Conservation (phyloP, 768 basidiomycete genomes). For the Hebeloma cylindrosporum region DNA sequence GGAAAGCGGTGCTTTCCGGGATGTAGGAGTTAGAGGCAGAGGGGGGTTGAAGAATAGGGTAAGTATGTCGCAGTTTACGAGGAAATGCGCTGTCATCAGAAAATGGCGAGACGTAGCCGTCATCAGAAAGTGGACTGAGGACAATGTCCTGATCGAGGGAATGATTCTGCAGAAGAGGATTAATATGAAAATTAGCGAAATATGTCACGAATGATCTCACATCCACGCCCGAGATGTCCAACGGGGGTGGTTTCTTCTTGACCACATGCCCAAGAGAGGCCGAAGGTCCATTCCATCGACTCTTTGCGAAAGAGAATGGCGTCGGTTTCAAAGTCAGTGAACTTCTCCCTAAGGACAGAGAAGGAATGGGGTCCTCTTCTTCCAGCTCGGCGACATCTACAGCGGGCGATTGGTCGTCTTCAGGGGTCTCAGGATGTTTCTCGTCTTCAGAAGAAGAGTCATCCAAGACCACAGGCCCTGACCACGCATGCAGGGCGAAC, state of each 20-base stretch:
- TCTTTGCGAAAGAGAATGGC: conserved; percentile 62
- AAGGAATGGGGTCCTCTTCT: conserved; percentile 22
- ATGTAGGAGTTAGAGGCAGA: conserved; percentile 20
- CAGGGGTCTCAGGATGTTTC: conserved; percentile 56
- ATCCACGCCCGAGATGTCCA: conserved; percentile 20
- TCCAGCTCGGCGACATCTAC: conserved; percentile 28
- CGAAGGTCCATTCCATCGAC: conserved; percentile 46
- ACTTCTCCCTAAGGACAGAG: conserved; percentile 30
- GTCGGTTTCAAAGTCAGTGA: conserved; percentile 59
- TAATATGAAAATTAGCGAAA: background rate
- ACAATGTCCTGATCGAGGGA: background rate
- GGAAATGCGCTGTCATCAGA: conserved; percentile 21
- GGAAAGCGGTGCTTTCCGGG: conserved; percentile 26
- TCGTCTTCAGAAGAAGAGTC: conserved; percentile 51
- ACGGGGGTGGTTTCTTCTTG: background rate
- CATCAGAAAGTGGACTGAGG: conserved; percentile 20
- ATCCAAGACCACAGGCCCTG: conserved; percentile 41
- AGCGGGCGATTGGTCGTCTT: conserved; percentile 48
- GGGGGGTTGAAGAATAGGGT: conserved; percentile 24
- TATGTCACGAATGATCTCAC: background rate
- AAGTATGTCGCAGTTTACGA: conserved; percentile 27
- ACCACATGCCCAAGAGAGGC: background rate
- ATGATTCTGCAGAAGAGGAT: background rate
- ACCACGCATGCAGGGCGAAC: conserved; percentile 61
- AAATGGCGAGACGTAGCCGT: conserved; percentile 19